phyloP scores from a whole-genome alignment of 768 basidiomycete species.

The Pisolithus microcarpus region DNA sequence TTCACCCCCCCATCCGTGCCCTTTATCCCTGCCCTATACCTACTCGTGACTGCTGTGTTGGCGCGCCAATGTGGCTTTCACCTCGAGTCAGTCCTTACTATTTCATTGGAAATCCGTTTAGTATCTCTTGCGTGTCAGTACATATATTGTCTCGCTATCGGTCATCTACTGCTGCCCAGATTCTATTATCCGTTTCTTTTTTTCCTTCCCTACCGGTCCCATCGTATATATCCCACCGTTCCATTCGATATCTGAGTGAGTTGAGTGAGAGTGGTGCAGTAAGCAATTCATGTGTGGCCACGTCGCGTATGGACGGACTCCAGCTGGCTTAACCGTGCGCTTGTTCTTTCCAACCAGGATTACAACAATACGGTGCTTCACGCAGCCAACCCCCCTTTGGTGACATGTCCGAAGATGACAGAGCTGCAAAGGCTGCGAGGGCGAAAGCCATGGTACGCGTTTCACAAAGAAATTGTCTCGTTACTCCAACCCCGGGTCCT shows the following conservation, averaged over 20 bases:
- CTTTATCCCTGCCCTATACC: constrained; percentile 48
- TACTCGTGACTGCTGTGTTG: constrained; percentile 34
- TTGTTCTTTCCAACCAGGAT: constrained; percentile 2
- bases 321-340: neutral
- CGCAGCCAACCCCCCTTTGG: constrained; percentile 2
- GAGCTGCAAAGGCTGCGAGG: constrained; percentile 75
- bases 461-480: neutral
- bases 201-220: constrained; percentile 28
- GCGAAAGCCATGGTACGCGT: constrained; percentile 71
- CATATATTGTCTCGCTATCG: constrained; percentile 30
- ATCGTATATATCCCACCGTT: constrained; percentile 40
- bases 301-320: neutral
- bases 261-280: constrained; percentile 2
- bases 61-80: constrained; percentile 38
- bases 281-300: neutral
- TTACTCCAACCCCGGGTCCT: constrained; percentile 1
- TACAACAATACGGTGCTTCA: neutral
- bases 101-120: constrained; percentile 31
- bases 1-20: constrained; percentile 30
- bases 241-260: constrained; percentile 16
- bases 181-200: constrained; percentile 27
- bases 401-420: constrained; percentile 57
- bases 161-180: constrained; percentile 25
- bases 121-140: constrained; percentile 29
- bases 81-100: constrained; percentile 61